These are phyloP conservation scores for Scheffersomyces stipitis DNA, from an alignment of 805 yeast genomes.

Conservation along the genomic window DNA sequence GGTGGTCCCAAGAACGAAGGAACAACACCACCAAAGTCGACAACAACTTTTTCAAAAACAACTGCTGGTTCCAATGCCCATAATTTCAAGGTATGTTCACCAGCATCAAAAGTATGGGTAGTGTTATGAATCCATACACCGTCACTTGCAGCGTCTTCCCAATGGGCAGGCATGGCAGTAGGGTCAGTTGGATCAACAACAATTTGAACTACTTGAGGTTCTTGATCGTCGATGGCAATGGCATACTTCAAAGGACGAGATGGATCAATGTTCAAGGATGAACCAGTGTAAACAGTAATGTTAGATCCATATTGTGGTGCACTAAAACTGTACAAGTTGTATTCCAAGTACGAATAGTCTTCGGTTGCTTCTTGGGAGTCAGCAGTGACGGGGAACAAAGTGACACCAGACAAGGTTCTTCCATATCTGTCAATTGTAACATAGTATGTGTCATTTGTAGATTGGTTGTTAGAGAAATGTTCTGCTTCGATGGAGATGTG, in stretches of 20 bases:
- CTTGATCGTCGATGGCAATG: slow-evolving; percentile 20
- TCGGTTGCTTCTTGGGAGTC: slow-evolving; percentile 13
- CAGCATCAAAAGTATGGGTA: slow-evolving; percentile 12
- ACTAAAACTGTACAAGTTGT: slow-evolving; percentile 13
- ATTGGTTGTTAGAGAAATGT: slow-evolving; percentile 7
- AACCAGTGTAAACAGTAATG: slow-evolving; percentile 14
- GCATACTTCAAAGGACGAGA: slow-evolving; percentile 19
- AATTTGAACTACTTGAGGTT: slow-evolving; percentile 16
- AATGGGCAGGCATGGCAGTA: slow-evolving; percentile 12
- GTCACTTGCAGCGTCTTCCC: slow-evolving; percentile 13
- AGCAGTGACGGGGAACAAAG: slow-evolving; percentile 12
- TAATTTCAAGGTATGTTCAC: slow-evolving; percentile 12
- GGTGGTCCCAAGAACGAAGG: slow-evolving; percentile 16
- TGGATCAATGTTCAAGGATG: slow-evolving; percentile 20
- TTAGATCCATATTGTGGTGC: slow-evolving; percentile 12
- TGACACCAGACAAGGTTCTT: slow-evolving; percentile 14
- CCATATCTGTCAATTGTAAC: slow-evolving; percentile 11
- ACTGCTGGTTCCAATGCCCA: slow-evolving; percentile 15
- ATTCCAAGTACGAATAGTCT: slow-evolving; percentile 13
- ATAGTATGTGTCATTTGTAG: slow-evolving; percentile 11
- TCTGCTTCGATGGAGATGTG: slow-evolving; percentile 16
- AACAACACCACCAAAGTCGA: slow-evolving; percentile 18
- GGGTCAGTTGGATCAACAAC: slow-evolving; percentile 13
- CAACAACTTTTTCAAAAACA: slow-evolving; percentile 12
- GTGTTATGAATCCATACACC: slow-evolving; percentile 13